A percentile compares a stretch with the other conserved stretches of the same genome.
phyloP scores from a whole-genome alignment of 2,329 filamentous ascomycete genomes.

The Apiospora sp. region DNA sequence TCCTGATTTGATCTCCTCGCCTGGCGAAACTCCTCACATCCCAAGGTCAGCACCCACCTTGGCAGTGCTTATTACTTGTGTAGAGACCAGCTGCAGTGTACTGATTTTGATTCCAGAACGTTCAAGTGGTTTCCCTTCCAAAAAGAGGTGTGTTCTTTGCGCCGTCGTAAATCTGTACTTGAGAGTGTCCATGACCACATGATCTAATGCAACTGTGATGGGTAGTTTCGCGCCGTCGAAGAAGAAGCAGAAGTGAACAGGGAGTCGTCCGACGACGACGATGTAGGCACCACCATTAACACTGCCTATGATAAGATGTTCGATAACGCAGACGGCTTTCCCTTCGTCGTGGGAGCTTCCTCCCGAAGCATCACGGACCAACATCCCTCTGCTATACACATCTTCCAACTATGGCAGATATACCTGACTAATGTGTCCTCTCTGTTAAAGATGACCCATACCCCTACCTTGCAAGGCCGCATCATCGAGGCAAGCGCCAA shows the following conservation, averaged over 20 bases:
- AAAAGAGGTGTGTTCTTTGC: constrained; percentile 53
- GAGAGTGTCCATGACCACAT: background rate
- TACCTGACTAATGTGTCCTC: constrained; percentile 76
- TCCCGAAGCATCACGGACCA: constrained; percentile 52
- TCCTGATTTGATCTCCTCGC: constrained; percentile 41
- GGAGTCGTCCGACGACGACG: constrained; percentile 65
- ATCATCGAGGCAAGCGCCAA: constrained; percentile 69
- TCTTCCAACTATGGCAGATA: constrained; percentile 72
- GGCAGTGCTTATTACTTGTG: constrained; percentile 19
- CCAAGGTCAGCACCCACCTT: constrained; percentile 34
- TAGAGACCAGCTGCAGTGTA: constrained; percentile 27
- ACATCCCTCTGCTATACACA: constrained; percentile 65
- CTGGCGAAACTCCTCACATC: constrained; percentile 40
- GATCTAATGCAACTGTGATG: constrained; percentile 30
- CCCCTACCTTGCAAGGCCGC: constrained; percentile 69
- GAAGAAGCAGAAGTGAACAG: constrained; percentile 51
- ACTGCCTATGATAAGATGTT: constrained; percentile 68
- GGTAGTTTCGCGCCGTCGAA: constrained; percentile 59
- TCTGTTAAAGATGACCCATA: constrained; percentile 72
- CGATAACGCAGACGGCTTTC: constrained; percentile 62
- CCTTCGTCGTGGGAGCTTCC: constrained; percentile 60
- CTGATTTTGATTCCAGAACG: constrained; percentile 36
- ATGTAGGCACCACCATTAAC: constrained; percentile 62
- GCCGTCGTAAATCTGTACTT: background rate
- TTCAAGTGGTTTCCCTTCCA: constrained; percentile 60